Percentiles rank a stretch among this genome's conserved stretches.
Evolutionary conservation across 352 stramenopile genomes (phyloP).

Genomic region (Pythium volutum): DNA sequence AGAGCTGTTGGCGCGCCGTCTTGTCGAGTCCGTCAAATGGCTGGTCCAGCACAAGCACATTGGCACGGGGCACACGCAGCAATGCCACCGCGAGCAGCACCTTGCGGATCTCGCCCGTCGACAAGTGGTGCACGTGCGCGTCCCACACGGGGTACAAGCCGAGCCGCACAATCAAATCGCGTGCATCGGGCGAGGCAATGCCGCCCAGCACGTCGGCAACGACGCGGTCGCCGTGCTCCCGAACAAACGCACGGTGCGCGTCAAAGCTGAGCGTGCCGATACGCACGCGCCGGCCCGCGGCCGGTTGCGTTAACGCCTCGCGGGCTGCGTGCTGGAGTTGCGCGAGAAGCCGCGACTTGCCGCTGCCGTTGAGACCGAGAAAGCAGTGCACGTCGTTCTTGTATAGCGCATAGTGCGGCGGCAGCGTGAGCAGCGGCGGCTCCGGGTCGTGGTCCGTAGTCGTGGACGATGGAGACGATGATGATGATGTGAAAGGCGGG

Average conservation of each 20-base stretch:
- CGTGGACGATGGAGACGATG: neutral
- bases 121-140: conserved; percentile 80
- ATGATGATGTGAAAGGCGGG: neutral
- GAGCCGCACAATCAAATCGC: conserved; percentile 90
- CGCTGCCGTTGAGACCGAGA: conserved; percentile 64
- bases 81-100: conserved; percentile 86
- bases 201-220: conserved; percentile 69
- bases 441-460: neutral
- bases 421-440: conserved; percentile 34
- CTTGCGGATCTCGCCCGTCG: conserved; percentile 92
- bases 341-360: conserved; percentile 56
- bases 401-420: conserved; percentile 40
- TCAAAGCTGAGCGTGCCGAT: conserved; percentile 75
- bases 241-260: conserved; percentile 81
- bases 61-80: conserved; percentile 57
- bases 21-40: conserved; percentile 93
- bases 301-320: neutral
- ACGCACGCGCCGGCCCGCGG: conserved; percentile 26
- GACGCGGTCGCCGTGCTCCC: conserved; percentile 44
- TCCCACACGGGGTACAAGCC: conserved; percentile 90
- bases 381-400: conserved; percentile 68
- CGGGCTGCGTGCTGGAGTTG: conserved; percentile 32
- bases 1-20: conserved; percentile 63
- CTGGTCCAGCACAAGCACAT: conserved; percentile 90
- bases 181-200: conserved; percentile 59